phyloP scores from a whole-genome alignment of 2,329 filamentous ascomycete genomes.

The Fusarium continuum region DNA sequence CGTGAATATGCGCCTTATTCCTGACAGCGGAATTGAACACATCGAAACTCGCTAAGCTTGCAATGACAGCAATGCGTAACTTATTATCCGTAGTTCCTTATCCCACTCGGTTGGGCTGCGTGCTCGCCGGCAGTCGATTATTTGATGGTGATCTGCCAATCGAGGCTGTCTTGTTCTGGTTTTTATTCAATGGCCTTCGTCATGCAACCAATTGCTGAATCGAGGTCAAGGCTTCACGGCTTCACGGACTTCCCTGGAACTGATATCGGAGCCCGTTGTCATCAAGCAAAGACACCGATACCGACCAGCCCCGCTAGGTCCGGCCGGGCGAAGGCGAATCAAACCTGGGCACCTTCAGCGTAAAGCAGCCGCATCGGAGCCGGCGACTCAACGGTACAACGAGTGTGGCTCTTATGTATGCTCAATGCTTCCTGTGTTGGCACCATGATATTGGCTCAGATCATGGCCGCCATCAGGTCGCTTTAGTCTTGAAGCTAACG shows the following conservation, averaged over 20 bases:
- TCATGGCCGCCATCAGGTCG: slow-evolving; percentile 23
- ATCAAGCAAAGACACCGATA: background rate
- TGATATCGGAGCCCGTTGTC: slow-evolving; percentile 1
- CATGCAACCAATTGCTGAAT: background rate
- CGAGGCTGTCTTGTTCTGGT: background rate
- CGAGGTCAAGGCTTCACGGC: background rate
- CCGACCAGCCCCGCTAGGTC: slow-evolving; percentile 28
- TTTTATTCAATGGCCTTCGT: background rate
- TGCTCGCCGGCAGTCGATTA: background rate
- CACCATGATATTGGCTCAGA: slow-evolving; percentile 24
- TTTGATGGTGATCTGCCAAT: slow-evolving; percentile 2
- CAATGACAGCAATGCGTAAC: background rate
- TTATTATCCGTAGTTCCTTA: slow-evolving; percentile 1
- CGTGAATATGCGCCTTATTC: slow-evolving; percentile 27
- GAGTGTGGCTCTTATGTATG: slow-evolving; percentile 20
- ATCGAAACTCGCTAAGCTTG: slow-evolving; percentile 1
- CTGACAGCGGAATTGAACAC: slow-evolving; percentile 21
- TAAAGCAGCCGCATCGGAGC: slow-evolving; percentile 3
- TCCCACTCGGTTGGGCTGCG: slow-evolving; percentile 1
- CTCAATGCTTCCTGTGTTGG: slow-evolving; percentile 13
- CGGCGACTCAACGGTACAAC: slow-evolving; percentile 5
- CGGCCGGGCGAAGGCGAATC: slow-evolving; percentile 20
- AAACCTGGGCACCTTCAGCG: background rate
- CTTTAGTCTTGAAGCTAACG: slow-evolving; percentile 30
- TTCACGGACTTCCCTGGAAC: background rate